These are phyloP conservation scores for Pyrus betulifolia DNA, from an alignment of 306 rosid species.

Conservation along the genomic window DNA sequence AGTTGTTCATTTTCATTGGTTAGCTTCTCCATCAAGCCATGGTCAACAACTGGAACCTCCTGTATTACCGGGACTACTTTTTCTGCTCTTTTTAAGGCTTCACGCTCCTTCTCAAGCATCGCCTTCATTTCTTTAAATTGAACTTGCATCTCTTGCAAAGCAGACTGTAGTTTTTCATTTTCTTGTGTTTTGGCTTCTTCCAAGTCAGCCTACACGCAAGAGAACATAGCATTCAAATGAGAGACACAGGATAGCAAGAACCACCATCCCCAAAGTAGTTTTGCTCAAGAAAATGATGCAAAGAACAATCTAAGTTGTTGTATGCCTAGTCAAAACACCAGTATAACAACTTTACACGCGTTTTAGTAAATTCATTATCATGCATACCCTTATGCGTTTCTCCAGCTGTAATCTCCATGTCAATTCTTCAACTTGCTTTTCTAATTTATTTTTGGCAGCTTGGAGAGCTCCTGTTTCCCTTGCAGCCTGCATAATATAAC, in stretches of 20 bases:
- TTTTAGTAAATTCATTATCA: neutral
- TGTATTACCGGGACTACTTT: slow-evolving; percentile 67
- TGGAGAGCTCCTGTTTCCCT: slow-evolving; percentile 99
- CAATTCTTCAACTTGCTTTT: slow-evolving; percentile 96
- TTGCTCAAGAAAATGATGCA: neutral
- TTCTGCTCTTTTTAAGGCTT: slow-evolving; percentile 56
- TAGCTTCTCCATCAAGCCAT: slow-evolving; percentile 67
- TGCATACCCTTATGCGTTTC: slow-evolving; percentile 84
- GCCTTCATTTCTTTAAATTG: slow-evolving; percentile 76
- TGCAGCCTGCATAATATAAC: slow-evolving; percentile 60
- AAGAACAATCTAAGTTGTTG: neutral
- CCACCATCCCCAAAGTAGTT: neutral
- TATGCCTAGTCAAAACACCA: neutral
- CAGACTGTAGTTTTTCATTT: slow-evolving; percentile 71
- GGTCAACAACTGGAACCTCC: slow-evolving; percentile 92
- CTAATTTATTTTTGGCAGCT: slow-evolving; percentile 99
- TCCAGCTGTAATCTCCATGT: slow-evolving; percentile 94
- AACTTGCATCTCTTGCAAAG: slow-evolving; percentile 77
- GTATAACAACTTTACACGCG: neutral
- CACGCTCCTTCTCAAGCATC: slow-evolving; percentile 69
- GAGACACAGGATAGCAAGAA: neutral
- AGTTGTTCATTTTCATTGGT: slow-evolving; percentile 86
- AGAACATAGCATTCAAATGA: slow-evolving; percentile 9
- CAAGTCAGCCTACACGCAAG: slow-evolving; percentile 55
- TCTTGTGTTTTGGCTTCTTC: slow-evolving; percentile 90